Conservation (phyloP, 441 rosid genomes). For the Capsella rubella region DNA sequence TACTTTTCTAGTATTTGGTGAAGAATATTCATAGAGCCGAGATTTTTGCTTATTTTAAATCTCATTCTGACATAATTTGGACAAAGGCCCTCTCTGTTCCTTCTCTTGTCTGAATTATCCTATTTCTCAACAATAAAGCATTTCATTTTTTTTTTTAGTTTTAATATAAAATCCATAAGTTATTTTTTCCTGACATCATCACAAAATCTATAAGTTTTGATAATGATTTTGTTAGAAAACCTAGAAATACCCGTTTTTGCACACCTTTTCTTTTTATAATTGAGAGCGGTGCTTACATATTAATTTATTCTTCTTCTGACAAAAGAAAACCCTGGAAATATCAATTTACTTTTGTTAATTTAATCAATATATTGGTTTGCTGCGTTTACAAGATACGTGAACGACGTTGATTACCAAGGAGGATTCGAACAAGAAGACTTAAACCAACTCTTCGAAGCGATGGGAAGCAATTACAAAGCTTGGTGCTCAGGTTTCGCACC, state of each 20-base stretch:
- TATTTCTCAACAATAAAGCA: not conserved
- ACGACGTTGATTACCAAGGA: constrained; percentile 84
- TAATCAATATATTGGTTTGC: not conserved
- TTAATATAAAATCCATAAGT: not conserved
- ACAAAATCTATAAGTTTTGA: not conserved
- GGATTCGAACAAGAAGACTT: constrained; percentile 88
- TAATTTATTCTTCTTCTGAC: not conserved
- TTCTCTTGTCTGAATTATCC: not conserved
- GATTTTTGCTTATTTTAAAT: not conserved
- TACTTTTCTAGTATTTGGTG: not conserved
- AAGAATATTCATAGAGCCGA: not conserved
- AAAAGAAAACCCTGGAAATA: not conserved
- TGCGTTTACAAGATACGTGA: constrained; percentile 55
- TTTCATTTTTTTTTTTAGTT: not conserved
- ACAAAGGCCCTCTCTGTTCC: not conserved
- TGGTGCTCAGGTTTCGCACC: constrained; percentile 95
- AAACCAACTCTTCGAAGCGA: constrained; percentile 81
- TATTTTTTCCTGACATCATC: not conserved
- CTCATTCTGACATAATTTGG: not conserved
- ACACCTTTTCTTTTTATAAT: not conserved
- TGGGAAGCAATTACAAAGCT: constrained; percentile 78
- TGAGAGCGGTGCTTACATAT: not conserved
- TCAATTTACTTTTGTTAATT: not conserved
- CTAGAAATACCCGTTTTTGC: not conserved
- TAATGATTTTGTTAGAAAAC: not conserved